Percentiles rank a stretch among this genome's conserved stretches.
phyloP scores from a whole-genome alignment of 768 basidiomycete species.

The Leccinellum luteum region DNA sequence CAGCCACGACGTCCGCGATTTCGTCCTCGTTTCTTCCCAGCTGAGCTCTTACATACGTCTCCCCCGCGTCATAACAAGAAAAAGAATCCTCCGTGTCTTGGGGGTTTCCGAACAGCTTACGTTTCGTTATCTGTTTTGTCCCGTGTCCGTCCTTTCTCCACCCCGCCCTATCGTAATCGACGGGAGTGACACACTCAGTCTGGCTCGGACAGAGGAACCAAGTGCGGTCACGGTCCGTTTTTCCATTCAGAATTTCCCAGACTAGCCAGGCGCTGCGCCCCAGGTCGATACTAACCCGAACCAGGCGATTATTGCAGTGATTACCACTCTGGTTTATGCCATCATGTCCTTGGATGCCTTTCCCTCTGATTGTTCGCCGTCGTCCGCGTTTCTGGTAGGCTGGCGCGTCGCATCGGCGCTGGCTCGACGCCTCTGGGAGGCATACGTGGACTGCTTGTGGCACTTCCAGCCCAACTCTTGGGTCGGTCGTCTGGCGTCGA shows the following conservation, averaged over 20 bases:
- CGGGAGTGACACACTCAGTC: slow-evolving; percentile 7
- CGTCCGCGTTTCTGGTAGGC: slow-evolving; percentile 19
- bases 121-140: not conserved
- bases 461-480: slow-evolving; percentile 62
- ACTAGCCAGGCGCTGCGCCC: not conserved
- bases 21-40: not conserved
- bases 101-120: slow-evolving; percentile 3
- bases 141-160: slow-evolving; percentile 16
- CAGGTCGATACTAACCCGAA: not conserved
- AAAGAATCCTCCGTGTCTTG: not conserved
- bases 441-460: slow-evolving; percentile 63
- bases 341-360: slow-evolving; percentile 9
- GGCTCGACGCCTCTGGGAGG: slow-evolving; percentile 51
- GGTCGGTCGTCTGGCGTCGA: slow-evolving; percentile 62
- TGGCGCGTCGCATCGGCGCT: slow-evolving; percentile 15
- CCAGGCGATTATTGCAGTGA: not conserved
- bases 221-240: not conserved
- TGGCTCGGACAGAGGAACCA: slow-evolving; percentile 1
- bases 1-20: not conserved
- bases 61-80: not conserved
- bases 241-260: slow-evolving; percentile 1
- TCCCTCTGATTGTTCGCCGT: slow-evolving; percentile 10
- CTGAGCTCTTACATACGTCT: not conserved
- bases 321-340: slow-evolving; percentile 6
- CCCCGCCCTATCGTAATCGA: slow-evolving; percentile 23